Evolutionary conservation across 164 flowering plant species (phyloP), one percentile per base, ranked within the genome.

Genomic region (Tinospora cordifolia): DNA sequence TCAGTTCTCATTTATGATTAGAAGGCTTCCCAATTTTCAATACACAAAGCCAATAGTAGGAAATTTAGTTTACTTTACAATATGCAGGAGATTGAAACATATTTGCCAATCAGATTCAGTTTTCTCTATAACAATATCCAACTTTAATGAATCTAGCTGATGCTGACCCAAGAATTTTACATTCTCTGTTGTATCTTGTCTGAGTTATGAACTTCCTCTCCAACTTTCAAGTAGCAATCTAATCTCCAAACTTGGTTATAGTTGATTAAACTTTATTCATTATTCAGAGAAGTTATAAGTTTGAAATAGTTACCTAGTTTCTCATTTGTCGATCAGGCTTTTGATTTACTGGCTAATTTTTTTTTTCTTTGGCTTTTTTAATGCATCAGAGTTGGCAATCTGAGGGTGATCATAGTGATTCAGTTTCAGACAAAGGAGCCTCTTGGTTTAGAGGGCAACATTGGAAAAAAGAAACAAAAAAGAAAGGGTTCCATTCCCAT

Each of bases 391-490:
- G 82, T 62, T 88, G 85, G 87, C 63, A 72, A 62, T 63, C 72
- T 78, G 87, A 79, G 62, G 70, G 66, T 74, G 83, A 82, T 73
- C 77, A 74, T 47, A 67, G 73, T 67, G 85, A 83, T 54, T 76
- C 83, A 44, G 80, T 81, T 71, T 79, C 88, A 59, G 77, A 79
- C 73, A 79, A 65, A 75, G 81, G 79, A 54, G 27, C 77, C 70
- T 84, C 93, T 13, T 84, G 92, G 98, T 86, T 80, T 78, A 86
- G 65, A 78, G 74, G 76, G 63, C 81, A 81, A 41, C 71, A 77
- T 65, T 74, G 80, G 69, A 46, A 60, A 39, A 78, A 71, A 57
- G 85, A 83, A 68, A 70, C 75, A 24, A 81, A 74, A 64, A 72
- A 60, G 66, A 73, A 71, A 30, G 34, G 74, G 58, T 64, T 69